Evolutionary conservation across 2,329 filamentous ascomycete species (phyloP).

Genomic region (Fusarium aywerte): DNA sequence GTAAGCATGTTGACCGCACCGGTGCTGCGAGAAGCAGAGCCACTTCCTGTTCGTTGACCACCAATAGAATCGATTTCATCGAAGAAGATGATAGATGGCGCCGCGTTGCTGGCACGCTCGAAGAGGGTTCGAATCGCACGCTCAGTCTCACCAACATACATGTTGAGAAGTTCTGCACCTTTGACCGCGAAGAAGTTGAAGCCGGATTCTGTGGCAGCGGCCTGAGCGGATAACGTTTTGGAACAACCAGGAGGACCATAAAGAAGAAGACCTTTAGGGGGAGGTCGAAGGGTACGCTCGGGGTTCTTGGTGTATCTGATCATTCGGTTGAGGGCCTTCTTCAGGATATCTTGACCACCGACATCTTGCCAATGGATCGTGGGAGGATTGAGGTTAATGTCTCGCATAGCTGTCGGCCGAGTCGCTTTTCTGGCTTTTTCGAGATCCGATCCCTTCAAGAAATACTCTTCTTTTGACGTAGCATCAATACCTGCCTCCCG

Average conservation of each 20-base stretch:
- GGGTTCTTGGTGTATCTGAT: constrained; percentile 55
- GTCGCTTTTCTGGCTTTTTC: constrained; percentile 73
- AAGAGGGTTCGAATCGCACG: constrained; percentile 87
- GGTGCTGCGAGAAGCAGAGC: constrained; percentile 49
- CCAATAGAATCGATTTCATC: constrained; percentile 94
- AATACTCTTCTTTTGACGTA: constrained; percentile 39
- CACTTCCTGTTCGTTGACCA: constrained; percentile 61
- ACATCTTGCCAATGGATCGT: constrained; percentile 89
- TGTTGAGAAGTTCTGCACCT: constrained; percentile 91
- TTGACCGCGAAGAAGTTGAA: constrained; percentile 97
- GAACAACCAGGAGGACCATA: constrained; percentile 95
- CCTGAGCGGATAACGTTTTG: constrained; percentile 92
- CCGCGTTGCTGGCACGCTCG: constrained; percentile 82
- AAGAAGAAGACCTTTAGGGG: constrained; percentile 84
- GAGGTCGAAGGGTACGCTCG: constrained; percentile 59
- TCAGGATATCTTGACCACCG: constrained; percentile 83
- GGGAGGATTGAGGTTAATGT: constrained; percentile 88
- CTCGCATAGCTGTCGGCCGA: constrained; percentile 87
- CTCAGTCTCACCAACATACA: constrained; percentile 97
- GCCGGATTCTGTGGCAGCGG: constrained; percentile 87
- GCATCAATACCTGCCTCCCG: constrained; percentile 33
- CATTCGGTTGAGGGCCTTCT: constrained; percentile 66
- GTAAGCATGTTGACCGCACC: constrained; percentile 84
- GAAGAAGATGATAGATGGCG: constrained; percentile 94
- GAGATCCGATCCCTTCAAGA: constrained; percentile 63